Evolutionary conservation across 352 stramenopile species (phyloP).

Genomic region (Phytophthora chlamydospora): DNA sequence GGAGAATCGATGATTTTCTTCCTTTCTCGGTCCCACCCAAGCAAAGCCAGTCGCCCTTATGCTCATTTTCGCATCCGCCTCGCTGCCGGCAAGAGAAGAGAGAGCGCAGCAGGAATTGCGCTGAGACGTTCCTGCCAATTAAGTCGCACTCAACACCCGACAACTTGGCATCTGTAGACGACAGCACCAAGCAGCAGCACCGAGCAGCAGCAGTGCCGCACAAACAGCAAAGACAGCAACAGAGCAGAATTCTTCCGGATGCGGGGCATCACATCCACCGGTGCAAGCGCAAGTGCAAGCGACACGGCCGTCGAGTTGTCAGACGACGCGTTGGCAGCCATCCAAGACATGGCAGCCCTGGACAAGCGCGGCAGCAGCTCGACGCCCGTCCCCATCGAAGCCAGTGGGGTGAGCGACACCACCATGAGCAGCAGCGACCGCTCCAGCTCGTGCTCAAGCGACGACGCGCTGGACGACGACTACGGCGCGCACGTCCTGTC

Average conservation of each 20-base stretch:
- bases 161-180: background rate
- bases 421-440: constrained; percentile 49
- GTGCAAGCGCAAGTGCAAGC: constrained; percentile 26
- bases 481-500: constrained; percentile 46
- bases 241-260: constrained; percentile 11
- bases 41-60: constrained; percentile 10
- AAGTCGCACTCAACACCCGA: background rate
- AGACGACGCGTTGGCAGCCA: constrained; percentile 24
- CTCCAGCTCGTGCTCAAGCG: constrained; percentile 40
- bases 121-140: constrained; percentile 5
- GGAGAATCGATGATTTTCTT: constrained; percentile 23
- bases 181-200: background rate
- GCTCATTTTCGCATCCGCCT: constrained; percentile 37
- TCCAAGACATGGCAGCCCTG: constrained; percentile 18
- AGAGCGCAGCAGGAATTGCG: background rate
- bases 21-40: constrained; percentile 17
- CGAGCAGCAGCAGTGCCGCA: background rate
- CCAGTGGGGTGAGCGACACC: constrained; percentile 42
- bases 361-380: constrained; percentile 18
- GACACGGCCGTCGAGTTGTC: constrained; percentile 25
- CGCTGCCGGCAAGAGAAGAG: constrained; percentile 18
- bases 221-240: background rate
- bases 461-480: constrained; percentile 41
- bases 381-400: constrained; percentile 23
- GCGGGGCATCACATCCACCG: constrained; percentile 22